Evolutionary conservation across 2,329 filamentous ascomycete species (phyloP).

Genomic region (Alternaria gansuensis): DNA sequence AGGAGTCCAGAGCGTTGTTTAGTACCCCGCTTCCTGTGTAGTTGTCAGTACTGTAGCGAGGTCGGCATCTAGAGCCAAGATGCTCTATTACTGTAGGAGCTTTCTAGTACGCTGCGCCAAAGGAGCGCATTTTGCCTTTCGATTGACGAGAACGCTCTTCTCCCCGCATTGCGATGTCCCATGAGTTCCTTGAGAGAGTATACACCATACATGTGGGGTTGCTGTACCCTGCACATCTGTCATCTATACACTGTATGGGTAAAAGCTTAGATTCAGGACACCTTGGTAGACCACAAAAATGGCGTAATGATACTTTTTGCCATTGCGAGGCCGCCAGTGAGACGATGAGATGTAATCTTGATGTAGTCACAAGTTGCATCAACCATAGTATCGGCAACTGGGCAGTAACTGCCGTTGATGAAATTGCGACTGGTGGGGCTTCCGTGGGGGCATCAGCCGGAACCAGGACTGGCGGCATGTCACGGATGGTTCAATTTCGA

Average conservation of each 20-base stretch:
- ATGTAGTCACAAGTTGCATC: slow-evolving; percentile 4
- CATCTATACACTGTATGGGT: slow-evolving; percentile 14
- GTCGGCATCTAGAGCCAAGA: neutral
- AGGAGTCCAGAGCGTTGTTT: neutral
- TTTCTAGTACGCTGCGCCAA: neutral
- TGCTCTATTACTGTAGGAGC: neutral
- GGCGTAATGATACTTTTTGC: neutral
- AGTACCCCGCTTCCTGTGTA: slow-evolving; percentile 6
- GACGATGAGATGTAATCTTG: neutral
- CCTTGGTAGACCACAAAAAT: neutral
- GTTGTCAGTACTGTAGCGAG: neutral
- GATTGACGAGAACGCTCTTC: neutral
- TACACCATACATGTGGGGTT: neutral
- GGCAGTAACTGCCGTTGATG: slow-evolving; percentile 19
- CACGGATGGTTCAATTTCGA: neutral
- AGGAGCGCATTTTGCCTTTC: neutral
- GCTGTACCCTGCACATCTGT: neutral
- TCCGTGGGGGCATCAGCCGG: slow-evolving; percentile 6
- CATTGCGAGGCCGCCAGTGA: neutral
- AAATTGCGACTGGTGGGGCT: slow-evolving; percentile 14
- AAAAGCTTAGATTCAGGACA: slow-evolving; percentile 5
- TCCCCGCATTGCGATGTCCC: neutral
- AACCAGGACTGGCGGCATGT: neutral
- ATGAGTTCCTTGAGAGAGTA: neutral
- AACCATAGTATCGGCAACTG: slow-evolving; percentile 12